Conservation (phyloP, 805 yeast genomes). For the Brettanomyces nanus region DNA sequence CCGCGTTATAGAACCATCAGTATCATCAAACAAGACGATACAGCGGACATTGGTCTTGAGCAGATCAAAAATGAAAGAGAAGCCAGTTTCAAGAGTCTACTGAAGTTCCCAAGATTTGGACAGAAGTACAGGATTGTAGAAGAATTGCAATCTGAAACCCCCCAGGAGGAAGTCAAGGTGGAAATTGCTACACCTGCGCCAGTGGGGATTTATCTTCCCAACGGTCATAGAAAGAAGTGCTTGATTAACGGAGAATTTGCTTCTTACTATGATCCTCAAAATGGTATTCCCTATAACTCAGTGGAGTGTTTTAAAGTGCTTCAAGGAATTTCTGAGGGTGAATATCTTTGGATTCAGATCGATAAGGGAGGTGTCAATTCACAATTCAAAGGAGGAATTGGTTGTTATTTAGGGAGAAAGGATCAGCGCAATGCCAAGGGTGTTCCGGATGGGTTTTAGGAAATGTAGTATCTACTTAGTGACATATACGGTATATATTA, state of each 20-base stretch:
- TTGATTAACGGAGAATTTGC: conserved; percentile 73
- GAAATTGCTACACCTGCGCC: conserved; percentile 64
- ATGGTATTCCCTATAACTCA: conserved; percentile 79
- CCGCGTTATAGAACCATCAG: conserved; percentile 40
- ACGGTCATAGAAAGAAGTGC: conserved; percentile 60
- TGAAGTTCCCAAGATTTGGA: conserved; percentile 57
- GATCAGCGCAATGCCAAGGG: conserved; percentile 62
- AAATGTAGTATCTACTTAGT: background rate
- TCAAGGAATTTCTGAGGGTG: conserved; percentile 49
- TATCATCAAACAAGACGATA: conserved; percentile 21
- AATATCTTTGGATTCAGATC: conserved; percentile 43
- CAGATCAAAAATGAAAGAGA: conserved; percentile 19
- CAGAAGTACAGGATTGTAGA: conserved; percentile 35
- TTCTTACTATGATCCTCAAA: conserved; percentile 77
- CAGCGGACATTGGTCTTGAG: conserved; percentile 19
- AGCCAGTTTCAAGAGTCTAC: conserved; percentile 32
- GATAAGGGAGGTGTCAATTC: conserved; percentile 36
- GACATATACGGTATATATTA: conserved; percentile 1
- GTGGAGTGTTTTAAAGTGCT: conserved; percentile 69
- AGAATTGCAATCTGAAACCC: conserved; percentile 35
- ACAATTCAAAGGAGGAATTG: conserved; percentile 26
- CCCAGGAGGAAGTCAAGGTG: conserved; percentile 36
- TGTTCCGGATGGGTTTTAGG: conserved; percentile 79
- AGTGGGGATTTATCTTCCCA: conserved; percentile 62
- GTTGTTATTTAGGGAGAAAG: conserved; percentile 33